Conservation (phyloP, 305 asterid species). For the Fraxinus xanthoxyloides region DNA sequence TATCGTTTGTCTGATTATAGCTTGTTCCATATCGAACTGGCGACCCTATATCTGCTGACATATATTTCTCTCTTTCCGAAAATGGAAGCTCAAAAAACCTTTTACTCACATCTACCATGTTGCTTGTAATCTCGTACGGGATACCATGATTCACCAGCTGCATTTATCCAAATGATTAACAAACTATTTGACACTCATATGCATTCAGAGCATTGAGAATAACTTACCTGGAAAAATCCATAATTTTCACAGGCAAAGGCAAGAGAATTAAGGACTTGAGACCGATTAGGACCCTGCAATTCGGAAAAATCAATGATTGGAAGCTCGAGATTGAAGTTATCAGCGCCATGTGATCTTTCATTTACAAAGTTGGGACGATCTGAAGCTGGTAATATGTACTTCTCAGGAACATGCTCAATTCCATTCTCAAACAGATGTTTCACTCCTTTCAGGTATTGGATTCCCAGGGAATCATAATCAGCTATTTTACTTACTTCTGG, state of each 20-base stretch:
- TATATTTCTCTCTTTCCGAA: conserved; percentile 70
- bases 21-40: conserved; percentile 87
- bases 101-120: conserved; percentile 54
- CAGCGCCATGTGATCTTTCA: neutral
- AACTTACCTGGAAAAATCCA: conserved; percentile 75
- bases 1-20: conserved; percentile 74
- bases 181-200: too few species aligned
- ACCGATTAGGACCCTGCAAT: conserved; percentile 54
- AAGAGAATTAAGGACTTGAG: conserved; percentile 50
- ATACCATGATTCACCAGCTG: conserved; percentile 82
- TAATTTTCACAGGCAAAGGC: conserved; percentile 62
- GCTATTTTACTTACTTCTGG: conserved; percentile 16
- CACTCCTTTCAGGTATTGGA: conserved; percentile 67
- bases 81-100: conserved; percentile 69
- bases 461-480: conserved; percentile 22
- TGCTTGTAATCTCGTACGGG: conserved; percentile 34
- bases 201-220: too few species aligned
- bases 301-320: conserved; percentile 74
- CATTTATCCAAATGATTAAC: conserved; percentile 3
- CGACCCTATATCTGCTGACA: conserved; percentile 55
- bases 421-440: conserved; percentile 62
- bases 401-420: conserved; percentile 53
- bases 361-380: conserved; percentile 51
- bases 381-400: conserved; percentile 58
- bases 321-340: conserved; percentile 31